Conservation (phyloP, 2,329 filamentous ascomycete genomes). For the Microdochium trichocladiopsis region DNA sequence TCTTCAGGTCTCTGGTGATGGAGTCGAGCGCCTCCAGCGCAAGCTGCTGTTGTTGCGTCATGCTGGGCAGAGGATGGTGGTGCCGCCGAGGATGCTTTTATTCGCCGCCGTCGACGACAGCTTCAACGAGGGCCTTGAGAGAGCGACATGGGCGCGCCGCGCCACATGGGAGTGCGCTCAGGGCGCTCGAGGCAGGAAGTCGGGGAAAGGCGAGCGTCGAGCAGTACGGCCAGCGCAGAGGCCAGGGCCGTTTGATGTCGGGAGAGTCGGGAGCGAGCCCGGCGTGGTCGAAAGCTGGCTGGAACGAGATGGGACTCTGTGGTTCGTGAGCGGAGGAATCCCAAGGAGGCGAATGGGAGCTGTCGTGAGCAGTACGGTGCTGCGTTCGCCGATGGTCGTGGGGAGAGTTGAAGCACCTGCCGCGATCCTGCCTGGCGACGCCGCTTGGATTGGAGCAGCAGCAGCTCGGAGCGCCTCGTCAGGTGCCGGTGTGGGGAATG, state of each 20-base stretch:
- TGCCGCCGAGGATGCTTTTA: background rate
- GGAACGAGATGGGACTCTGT: background rate
- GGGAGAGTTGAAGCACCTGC: background rate
- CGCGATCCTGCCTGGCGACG: background rate
- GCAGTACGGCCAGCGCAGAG: background rate
- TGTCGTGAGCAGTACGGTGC: background rate
- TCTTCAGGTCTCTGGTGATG: slow-evolving; percentile 47
- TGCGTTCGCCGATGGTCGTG: background rate
- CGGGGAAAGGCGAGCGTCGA: background rate
- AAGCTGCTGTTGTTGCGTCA: slow-evolving; percentile 40
- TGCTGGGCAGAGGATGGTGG: slow-evolving; percentile 14
- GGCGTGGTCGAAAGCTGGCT: background rate
- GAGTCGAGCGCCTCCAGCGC: slow-evolving; percentile 49
- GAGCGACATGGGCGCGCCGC: background rate
- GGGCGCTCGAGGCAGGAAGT: background rate
- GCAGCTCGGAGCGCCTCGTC: too few relatives aligned
- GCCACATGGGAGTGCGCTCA: background rate
- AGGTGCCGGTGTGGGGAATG: too few relatives aligned
- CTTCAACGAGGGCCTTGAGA: background rate
- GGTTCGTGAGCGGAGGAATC: background rate
- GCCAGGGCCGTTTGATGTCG: background rate
- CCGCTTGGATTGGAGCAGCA: background rate
- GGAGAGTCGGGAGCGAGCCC: background rate
- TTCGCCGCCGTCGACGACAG: background rate
- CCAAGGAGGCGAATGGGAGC: background rate